phyloP scores from a whole-genome alignment of 345 rosid genomes.

The Odontarrhena argentea region DNA sequence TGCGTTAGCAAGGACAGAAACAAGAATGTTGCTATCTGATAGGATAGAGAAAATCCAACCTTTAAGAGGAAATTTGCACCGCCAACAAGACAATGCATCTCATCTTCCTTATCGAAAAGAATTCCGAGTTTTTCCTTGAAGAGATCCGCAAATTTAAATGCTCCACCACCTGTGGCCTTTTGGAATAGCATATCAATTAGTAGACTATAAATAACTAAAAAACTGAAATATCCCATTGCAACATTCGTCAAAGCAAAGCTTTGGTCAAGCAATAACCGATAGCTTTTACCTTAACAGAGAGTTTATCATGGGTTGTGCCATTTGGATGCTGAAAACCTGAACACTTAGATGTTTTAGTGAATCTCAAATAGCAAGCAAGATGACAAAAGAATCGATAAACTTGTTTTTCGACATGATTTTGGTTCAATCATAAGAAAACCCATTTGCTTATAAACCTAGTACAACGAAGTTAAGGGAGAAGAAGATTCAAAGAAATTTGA shows the following conservation, averaged over 20 bases:
- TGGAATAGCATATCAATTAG: slow-evolving; percentile 20
- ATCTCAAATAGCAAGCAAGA: slow-evolving; percentile 23
- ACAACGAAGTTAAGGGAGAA: too few species aligned
- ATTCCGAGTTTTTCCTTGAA: slow-evolving; percentile 86
- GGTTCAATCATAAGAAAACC: not conserved
- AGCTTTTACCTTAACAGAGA: slow-evolving; percentile 64
- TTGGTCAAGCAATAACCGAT: slow-evolving; percentile 8
- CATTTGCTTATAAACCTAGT: too few species aligned
- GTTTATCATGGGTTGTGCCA: slow-evolving; percentile 42
- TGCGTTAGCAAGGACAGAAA: slow-evolving; percentile 1
- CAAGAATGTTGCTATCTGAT: not conserved
- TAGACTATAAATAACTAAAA: not conserved
- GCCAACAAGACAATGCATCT: slow-evolving; percentile 90
- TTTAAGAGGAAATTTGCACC: slow-evolving; percentile 96
- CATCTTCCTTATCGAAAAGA: slow-evolving; percentile 86
- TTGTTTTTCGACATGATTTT: too few species aligned
- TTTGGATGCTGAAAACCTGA: slow-evolving; percentile 64
- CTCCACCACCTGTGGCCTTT: slow-evolving; percentile 99
- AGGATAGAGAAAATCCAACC: slow-evolving; percentile 46
- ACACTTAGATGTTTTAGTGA: slow-evolving; percentile 34
- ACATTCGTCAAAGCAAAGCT: slow-evolving; percentile 28
- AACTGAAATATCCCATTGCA: not conserved
- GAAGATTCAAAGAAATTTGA: too few species aligned
- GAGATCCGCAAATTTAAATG: slow-evolving; percentile 86
- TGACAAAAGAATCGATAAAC: slow-evolving; percentile 3